Evolutionary conservation across 495 filamentous ascomycete species (phyloP), one percentile per base, ranked within the genome.

Genomic region (Aspergillus haitiensis): DNA sequence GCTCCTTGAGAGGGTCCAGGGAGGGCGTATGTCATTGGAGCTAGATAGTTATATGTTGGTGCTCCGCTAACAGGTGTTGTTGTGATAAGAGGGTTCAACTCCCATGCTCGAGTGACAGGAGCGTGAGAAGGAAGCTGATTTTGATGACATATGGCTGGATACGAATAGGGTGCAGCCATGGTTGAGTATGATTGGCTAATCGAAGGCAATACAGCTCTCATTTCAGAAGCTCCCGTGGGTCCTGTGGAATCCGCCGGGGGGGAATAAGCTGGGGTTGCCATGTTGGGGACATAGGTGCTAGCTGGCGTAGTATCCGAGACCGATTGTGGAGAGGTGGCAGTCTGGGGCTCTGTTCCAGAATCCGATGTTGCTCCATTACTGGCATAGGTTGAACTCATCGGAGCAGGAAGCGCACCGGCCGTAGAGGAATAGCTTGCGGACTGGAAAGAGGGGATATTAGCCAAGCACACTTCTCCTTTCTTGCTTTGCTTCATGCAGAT

Each of bases 351-450:
- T 34, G 75, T 72, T 39, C 72, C 69, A 12, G 72, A 73, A 51
- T 81, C 75, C 12, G 80, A 80, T 16, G 69, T 72, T 1, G 74
- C 64, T 18, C 69, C 72, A 37, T 71, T 70, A 63, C 70, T 76
- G 49, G 72, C 55, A 58, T 76, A 78, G 58, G 64, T 75, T 12
- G 70, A 67, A 16, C 65, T 74, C 51, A 74, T 72, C 11, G 77
- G 68, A 13, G 74, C 73, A 11, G 73, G 67, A 27, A 78, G 70
- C 18, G 77, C 70, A 13, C 77, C 71, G 42, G 79, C 76, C 18
- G 78, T 82, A 16, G 81, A 82, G 11, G 78, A 78, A 56, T 81
- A 81, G 61, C 78, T 81, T 27, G 77, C 80, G 47, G 79, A 83
- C 80, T 83, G 46, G 3, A 42, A 7, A 6, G 12, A 48, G 12